These are phyloP conservation scores for Alternaria incomplexa DNA, from an alignment of 2,329 filamentous ascomycete genomes.

Conservation along the genomic window DNA sequence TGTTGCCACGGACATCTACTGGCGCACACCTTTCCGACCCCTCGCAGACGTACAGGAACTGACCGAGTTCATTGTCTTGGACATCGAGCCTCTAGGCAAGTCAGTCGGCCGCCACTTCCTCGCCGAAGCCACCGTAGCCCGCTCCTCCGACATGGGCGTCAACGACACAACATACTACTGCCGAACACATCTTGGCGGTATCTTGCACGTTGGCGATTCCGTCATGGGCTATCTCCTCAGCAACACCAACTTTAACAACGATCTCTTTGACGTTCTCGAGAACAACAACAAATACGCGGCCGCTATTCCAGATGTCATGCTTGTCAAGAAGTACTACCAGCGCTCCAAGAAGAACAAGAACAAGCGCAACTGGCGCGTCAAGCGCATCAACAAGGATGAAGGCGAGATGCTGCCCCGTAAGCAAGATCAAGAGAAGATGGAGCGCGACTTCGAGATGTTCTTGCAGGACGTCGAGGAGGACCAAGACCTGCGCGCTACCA, in stretches of 20 bases:
- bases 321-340: conserved; percentile 97
- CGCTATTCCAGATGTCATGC: conserved; percentile 85
- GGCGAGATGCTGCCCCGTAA: conserved; percentile 86
- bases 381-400: conserved; percentile 90
- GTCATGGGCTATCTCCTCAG: conserved; percentile 93
- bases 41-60: conserved; percentile 85
- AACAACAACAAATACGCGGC: conserved; percentile 74
- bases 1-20: conserved; percentile 81
- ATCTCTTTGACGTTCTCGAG: conserved; percentile 83
- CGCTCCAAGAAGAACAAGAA: conserved; percentile 74
- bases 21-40: conserved; percentile 84
- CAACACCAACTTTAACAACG: conserved; percentile 91
- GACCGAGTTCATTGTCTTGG: conserved; percentile 92
- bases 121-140: conserved; percentile 86
- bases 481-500: conserved; percentile 79
- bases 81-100: conserved; percentile 80
- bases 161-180: conserved; percentile 91
- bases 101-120: conserved; percentile 82
- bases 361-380: conserved; percentile 86
- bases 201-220: conserved; percentile 88
- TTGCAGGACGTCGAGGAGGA: conserved; percentile 96
- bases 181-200: conserved; percentile 84
- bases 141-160: conserved; percentile 81
- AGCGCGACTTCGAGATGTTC: conserved; percentile 97
- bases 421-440: conserved; percentile 84